Base-by-base conservation (phyloP, 345 rosid species). In the Citrus reticulata region DNA sequence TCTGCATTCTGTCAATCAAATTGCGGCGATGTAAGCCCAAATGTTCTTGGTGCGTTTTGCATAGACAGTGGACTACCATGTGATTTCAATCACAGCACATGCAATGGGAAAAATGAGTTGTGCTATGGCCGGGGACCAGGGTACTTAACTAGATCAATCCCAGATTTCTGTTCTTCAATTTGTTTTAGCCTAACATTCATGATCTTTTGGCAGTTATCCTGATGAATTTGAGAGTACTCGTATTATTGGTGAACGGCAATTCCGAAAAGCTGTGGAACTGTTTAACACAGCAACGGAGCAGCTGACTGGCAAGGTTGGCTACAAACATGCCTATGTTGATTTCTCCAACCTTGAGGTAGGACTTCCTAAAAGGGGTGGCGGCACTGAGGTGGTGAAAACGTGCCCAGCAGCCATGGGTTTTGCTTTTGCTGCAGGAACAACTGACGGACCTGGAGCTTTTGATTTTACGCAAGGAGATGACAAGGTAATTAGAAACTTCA, bases 381-480 rank as follows among this genome's bases (percentile, higher is more conserved):
- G 89, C 32, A 81, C 74, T 29, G 83, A 81, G 75, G 68, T 60
- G 60, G 90, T 88, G 27, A 90, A 81, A 85, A 92, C 93, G 65
- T 92, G 97, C 77, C 97, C 94, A 17, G 94, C 93, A 78, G 97
- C 94, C 69, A 81, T 90, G 92, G 97, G 97, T 6, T 92, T 92
- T 78, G 89, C 84, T 75, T 92, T 92, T 89, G 97, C 97, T 42
- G 97, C 93, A 1, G 94, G 97, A 83, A 92, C 97, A 27, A 92
- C 97, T 42, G 97, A 92, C 85, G 97, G 97, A 25, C 97, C 93
- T 39, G 97, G 97, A 69, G 97, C 97, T 84, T 92, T 92, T 75
- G 94, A 90, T 84, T 92, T 92, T 79, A 84, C 78, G 85, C 97
- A 92, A 88, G 97, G 97, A 75, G 97, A 90, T 86, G 90, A 89